Base-by-base conservation (phyloP, 176 grass and related monocot genomes). In the Calamus simplicifolius region DNA sequence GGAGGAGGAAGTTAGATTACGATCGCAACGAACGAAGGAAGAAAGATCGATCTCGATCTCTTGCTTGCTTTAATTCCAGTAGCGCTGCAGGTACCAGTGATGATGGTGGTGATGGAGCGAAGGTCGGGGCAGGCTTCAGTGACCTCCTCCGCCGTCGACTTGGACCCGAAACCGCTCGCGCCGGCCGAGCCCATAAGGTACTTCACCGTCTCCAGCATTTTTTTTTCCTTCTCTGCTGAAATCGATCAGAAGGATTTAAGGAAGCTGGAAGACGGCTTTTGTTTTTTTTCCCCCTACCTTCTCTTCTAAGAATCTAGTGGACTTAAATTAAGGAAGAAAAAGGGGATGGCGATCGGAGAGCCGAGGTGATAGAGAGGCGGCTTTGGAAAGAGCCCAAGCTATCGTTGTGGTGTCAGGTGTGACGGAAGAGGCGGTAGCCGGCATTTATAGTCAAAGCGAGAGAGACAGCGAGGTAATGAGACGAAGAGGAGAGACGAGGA, bases 111-210 rank as follows among this genome's bases (percentile, higher is more conserved):
- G 55, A 88, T 48, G 3, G 61, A 50, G 63, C 51, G 10, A 7
- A 92, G 79, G 71, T 79, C 73, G 2, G 70, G 62, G 31, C 60
- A 78, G 0, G 73, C 50, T 0, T 48, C 62, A 14, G 83, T 87
- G 10, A 91, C 84, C 0, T 88, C 81, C 25, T 98, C 87, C 2
- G 81, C 84, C 13, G 93, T 98, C 16, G 84, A 81, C 60, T 80
- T 91, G 6, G 93, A 91, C 6, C 87, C 93, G 59, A 92, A 98
- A 1, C 93, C 93, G 50, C 53, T 92, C 1, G 63, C 63, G 10
- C 93, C 93, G 0, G 84, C 62, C 3, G 75, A 88, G 0, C 93
- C 93, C 6, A 98, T 77, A 29, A 98, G 67, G 75, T 98, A 92
- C 67, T 56, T 71, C 2, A 64, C 84, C 53, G 87, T 78, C 30